Evolutionary conservation across 164 flowering plant genomes (phyloP), one percentile per base, ranked within the genome.

Genomic region (Magnolia kwangsiensis): DNA sequence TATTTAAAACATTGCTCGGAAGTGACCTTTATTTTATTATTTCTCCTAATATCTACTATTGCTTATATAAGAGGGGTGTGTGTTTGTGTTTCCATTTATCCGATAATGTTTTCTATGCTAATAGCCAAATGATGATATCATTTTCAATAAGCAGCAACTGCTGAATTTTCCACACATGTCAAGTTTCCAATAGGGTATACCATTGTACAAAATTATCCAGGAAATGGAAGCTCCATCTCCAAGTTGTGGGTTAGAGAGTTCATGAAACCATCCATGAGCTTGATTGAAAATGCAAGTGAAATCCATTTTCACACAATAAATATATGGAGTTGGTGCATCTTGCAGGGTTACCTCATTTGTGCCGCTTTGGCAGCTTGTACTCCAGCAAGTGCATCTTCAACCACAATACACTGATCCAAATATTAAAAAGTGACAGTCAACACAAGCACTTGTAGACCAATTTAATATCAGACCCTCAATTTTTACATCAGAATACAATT

Each of bases 301-400:
- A 13, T 59, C 18, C 63, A 59, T 19, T 37, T 37, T 5, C 45
- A 37, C 45, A 37, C 45, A 37, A 37, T 37, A 37, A 37, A 37
- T 37, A 37, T 4, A 37, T 37, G 4, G 4, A 37, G 45, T 37
- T 37, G 45, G 4, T 37, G 7, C 45, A 37, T 7, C 45, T 37
- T 37, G 45, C 45, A 37, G 11, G 65, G 27, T 74, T 82, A 94
- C 98, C 99, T 94, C 98, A 96, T 96, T 72, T 88, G 61, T 77
- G 99, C 99, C 74, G 97, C 95, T 78, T 91, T 84, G 50, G 98
- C 98, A 80, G 99, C 99, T 88, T 96, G 96, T 50, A 96, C 90
- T 80, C 99, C 99, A 75, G 97, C 98, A 73, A 94, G 83, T 51
- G 98, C 99, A 90, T 96, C 99, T 86, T 96, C 99, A 83, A 96